These are phyloP conservation scores for Candida patagonica DNA, from an alignment of 805 yeast genomes.

Conservation along the genomic window DNA sequence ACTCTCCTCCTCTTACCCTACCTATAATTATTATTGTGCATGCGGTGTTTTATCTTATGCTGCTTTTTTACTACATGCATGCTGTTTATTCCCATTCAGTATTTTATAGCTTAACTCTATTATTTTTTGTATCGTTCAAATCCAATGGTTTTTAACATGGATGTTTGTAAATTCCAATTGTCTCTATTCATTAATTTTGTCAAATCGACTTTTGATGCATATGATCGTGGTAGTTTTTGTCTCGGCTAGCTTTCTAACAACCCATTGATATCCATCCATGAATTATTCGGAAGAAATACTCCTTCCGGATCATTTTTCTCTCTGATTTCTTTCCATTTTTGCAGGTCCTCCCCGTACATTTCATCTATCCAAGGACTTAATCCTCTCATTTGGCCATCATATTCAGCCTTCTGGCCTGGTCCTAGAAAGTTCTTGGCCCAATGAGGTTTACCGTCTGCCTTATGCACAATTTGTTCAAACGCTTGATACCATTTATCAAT, in stretches of 20 bases:
- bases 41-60: no score
- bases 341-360: conserved; percentile 74
- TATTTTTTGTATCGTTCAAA: no score
- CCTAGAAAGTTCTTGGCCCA: conserved; percentile 97
- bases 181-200: neutral
- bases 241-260: conserved; percentile 9
- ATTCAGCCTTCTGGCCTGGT: conserved; percentile 27
- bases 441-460: conserved; percentile 89
- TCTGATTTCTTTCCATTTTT: conserved; percentile 53
- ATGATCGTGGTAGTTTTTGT: conserved; percentile 2
- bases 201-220: neutral
- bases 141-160: no score
- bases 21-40: no score
- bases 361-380: conserved; percentile 55
- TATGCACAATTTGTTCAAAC: conserved; percentile 71
- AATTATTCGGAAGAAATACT: conserved; percentile 64
- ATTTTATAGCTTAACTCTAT: no score
- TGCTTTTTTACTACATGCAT: no score
- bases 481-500: conserved; percentile 65
- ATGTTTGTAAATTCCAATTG: no score
- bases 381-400: conserved; percentile 72
- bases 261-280: conserved; percentile 81
- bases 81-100: no score
- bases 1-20: no score
- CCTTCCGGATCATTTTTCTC: conserved; percentile 68